Percentiles rank a stretch among this genome's conserved stretches.
These are phyloP conservation scores for Sclerotinia subarctica DNA, from an alignment of 2,329 filamentous ascomycete genomes.

Conservation along the genomic window DNA sequence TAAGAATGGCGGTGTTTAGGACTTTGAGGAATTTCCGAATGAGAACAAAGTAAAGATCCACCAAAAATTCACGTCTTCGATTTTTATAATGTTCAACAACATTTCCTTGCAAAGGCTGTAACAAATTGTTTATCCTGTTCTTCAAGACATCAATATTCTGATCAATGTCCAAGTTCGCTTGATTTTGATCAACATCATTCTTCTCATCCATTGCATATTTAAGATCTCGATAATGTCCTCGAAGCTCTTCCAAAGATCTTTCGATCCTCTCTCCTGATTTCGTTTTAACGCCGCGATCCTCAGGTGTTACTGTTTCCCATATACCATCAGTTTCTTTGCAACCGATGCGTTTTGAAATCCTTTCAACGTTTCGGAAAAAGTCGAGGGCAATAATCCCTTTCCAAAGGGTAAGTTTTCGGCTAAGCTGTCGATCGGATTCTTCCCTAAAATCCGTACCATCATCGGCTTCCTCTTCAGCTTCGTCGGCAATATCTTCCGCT, in stretches of 20 bases:
- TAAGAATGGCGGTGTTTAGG: background rate
- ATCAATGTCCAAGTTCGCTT: background rate
- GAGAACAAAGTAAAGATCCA: background rate
- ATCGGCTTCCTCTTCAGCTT: background rate
- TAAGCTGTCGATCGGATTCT: background rate
- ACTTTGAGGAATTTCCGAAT: background rate
- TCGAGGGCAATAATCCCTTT: background rate
- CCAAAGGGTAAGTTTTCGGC: background rate
- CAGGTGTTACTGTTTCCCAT: background rate
- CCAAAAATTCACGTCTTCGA: background rate
- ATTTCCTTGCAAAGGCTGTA: background rate
- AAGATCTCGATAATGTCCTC: background rate
- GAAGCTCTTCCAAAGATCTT: background rate
- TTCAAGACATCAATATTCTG: background rate
- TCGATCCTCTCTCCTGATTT: background rate
- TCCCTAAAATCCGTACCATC: background rate
- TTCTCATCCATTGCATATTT: background rate
- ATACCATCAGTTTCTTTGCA: background rate
- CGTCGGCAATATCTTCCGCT: background rate
- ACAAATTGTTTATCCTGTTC: background rate
- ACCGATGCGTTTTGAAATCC: background rate
- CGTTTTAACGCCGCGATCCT: background rate
- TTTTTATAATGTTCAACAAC: background rate
- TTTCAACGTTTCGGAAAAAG: background rate
- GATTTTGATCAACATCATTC: background rate